Conservation (phyloP, 2,329 filamentous ascomycete genomes). For the Chaetomiaceae sp. region DNA sequence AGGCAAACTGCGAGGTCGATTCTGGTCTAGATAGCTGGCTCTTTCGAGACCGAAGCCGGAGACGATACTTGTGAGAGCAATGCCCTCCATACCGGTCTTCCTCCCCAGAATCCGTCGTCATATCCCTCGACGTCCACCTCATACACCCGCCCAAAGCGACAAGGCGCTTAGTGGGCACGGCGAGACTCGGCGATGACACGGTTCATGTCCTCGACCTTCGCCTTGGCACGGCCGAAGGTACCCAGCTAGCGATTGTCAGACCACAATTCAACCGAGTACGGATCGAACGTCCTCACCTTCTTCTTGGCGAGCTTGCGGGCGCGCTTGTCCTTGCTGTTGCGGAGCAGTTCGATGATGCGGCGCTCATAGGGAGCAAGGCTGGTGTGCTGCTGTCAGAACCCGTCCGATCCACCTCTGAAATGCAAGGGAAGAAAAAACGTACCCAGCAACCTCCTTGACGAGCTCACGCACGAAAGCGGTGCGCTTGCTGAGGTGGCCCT, state of each 20-base stretch:
- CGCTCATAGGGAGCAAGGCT: conserved; percentile 94
- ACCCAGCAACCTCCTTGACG: conserved; percentile 98
- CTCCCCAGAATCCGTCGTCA: conserved; percentile 16
- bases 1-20: conserved; percentile 20
- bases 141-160: conserved; percentile 3
- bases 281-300: conserved; percentile 61
- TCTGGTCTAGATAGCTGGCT: conserved; percentile 16
- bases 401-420: not conserved
- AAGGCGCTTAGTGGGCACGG: conserved; percentile 52
- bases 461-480: conserved; percentile 97
- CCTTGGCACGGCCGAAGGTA: conserved; percentile 98
- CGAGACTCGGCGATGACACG: conserved; percentile 97
- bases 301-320: conserved; percentile 99
- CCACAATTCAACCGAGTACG: conserved; percentile 24
- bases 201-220: conserved; percentile 99
- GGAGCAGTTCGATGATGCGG: conserved; percentile 97
- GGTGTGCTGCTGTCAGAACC: conserved; percentile 10
- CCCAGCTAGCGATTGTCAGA: conserved; percentile 62
- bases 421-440: conserved; percentile 40
- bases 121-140: conserved; percentile 15
- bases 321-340: conserved; percentile 99
- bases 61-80: conserved; percentile 5
- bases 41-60: not conserved
- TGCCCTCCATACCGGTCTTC: not conserved
- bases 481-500: conserved; percentile 96